These are phyloP conservation scores for Alternaria dauci DNA, from an alignment of 2,329 filamentous ascomycete species.

Conservation along the genomic window DNA sequence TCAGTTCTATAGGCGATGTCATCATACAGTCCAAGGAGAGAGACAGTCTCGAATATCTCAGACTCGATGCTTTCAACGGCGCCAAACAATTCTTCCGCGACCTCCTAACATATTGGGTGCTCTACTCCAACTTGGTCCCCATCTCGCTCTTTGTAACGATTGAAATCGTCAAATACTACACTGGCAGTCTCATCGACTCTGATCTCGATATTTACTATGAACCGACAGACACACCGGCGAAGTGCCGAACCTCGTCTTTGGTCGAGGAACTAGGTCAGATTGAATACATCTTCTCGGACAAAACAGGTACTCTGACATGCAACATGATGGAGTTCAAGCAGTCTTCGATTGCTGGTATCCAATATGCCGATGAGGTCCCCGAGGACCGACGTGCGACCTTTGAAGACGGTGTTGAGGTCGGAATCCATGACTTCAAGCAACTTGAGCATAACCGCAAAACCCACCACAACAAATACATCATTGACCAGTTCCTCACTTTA, in stretches of 20 bases:
- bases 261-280: constrained; percentile 98
- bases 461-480: constrained; percentile 66
- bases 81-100: constrained; percentile 88
- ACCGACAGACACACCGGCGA: constrained; percentile 91
- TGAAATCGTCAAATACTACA: constrained; percentile 97
- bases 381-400: constrained; percentile 85
- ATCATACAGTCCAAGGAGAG: constrained; percentile 72
- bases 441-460: constrained; percentile 73
- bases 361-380: constrained; percentile 90
- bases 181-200: constrained; percentile 96
- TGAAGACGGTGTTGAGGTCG: constrained; percentile 79
- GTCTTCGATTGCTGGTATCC: constrained; percentile 89
- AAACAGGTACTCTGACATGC: constrained; percentile 96
- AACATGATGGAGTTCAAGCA: constrained; percentile 99
- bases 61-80: constrained; percentile 67
- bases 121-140: constrained; percentile 95
- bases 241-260: constrained; percentile 93
- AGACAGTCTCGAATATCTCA: constrained; percentile 75
- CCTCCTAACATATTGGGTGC: constrained; percentile 97
- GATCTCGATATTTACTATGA: constrained; percentile 99
- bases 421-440: constrained; percentile 83
- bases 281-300: constrained; percentile 98
- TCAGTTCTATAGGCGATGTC: constrained; percentile 91
- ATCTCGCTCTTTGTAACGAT: constrained; percentile 98
- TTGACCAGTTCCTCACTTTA: constrained; percentile 86